phyloP scores from a whole-genome alignment of 352 stramenopile genomes.

The Plasmopara viticola region DNA sequence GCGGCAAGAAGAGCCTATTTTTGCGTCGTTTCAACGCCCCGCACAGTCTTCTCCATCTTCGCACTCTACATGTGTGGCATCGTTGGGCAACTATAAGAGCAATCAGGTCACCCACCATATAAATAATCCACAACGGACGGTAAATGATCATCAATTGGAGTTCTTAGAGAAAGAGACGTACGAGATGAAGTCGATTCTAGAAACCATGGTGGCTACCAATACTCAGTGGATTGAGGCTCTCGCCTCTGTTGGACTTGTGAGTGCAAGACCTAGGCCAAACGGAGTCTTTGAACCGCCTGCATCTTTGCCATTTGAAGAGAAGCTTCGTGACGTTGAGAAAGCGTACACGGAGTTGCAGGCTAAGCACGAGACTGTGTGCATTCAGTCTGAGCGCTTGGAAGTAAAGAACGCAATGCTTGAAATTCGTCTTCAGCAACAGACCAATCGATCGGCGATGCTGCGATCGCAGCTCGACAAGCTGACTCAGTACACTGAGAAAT shows the following conservation, averaged over 20 bases:
- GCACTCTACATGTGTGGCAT: constrained; percentile 13
- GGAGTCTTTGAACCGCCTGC: constrained; percentile 15
- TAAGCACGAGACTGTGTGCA: constrained; percentile 43
- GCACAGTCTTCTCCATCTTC: constrained; percentile 14
- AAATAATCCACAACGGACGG: constrained; percentile 29
- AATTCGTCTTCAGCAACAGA: constrained; percentile 59
- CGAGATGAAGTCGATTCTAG: constrained; percentile 58
- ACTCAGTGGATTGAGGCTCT: constrained; percentile 63
- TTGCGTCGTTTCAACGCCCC: constrained; percentile 20
- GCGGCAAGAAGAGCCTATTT: constrained; percentile 11
- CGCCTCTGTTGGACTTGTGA: constrained; percentile 22
- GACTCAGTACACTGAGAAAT: constrained; percentile 62
- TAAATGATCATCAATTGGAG: constrained; percentile 59
- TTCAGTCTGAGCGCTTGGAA: constrained; percentile 44
- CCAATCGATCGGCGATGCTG: constrained; percentile 51
- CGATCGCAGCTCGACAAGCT: constrained; percentile 64
- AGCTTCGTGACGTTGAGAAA: constrained; percentile 40
- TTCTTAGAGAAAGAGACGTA: constrained; percentile 62
- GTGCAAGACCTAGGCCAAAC: constrained; percentile 9
- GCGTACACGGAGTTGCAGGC: constrained; percentile 48
- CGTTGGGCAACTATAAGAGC: constrained; percentile 24
- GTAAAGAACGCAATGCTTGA: constrained; percentile 59
- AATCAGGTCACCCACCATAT: constrained; percentile 30
- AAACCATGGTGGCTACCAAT: constrained; percentile 71
- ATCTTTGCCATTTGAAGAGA: constrained; percentile 32